phyloP scores from a whole-genome alignment of 495 filamentous ascomycete genomes.

The Lasiosphaeria ovina region DNA sequence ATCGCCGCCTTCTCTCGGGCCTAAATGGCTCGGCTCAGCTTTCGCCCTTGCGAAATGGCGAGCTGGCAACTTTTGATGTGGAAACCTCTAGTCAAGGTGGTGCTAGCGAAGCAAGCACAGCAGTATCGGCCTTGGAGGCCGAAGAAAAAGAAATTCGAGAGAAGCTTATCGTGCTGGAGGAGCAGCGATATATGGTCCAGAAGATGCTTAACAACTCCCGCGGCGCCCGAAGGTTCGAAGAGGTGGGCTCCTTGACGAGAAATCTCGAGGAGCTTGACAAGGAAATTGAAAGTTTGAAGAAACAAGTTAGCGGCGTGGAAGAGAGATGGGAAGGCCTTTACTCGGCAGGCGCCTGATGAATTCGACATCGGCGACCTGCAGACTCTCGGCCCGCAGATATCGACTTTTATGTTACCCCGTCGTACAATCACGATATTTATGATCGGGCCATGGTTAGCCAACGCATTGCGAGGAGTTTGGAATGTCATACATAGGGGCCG shows the following conservation, averaged over 20 bases:
- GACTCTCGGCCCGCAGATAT: neutral
- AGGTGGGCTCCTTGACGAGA: constrained; percentile 72
- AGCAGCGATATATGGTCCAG: constrained; percentile 87
- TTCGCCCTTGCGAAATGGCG: constrained; percentile 44
- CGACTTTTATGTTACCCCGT: too few species aligned
- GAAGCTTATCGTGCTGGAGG: constrained; percentile 83
- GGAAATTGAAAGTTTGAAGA: constrained; percentile 71
- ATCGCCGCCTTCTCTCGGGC: constrained; percentile 37
- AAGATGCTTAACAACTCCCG: constrained; percentile 85
- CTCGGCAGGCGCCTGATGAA: constrained; percentile 13
- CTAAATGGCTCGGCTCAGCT: constrained; percentile 25
- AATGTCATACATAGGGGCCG: too few species aligned
- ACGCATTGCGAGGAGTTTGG: too few species aligned
- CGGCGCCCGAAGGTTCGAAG: constrained; percentile 81
- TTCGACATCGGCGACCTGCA: neutral
- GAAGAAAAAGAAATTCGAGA: constrained; percentile 88
- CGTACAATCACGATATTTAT: too few species aligned
- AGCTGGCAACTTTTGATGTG: constrained; percentile 43
- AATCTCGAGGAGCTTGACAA: constrained; percentile 81
- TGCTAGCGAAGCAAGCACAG: constrained; percentile 56
- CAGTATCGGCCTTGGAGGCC: constrained; percentile 69
- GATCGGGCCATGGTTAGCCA: too few species aligned
- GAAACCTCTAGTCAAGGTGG: constrained; percentile 59
- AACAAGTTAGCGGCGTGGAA: constrained; percentile 55
- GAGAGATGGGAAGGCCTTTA: constrained; percentile 50